Evolutionary conservation across 176 grass and related monocot genomes (phyloP).

Genomic region (Aegilops speltoides): DNA sequence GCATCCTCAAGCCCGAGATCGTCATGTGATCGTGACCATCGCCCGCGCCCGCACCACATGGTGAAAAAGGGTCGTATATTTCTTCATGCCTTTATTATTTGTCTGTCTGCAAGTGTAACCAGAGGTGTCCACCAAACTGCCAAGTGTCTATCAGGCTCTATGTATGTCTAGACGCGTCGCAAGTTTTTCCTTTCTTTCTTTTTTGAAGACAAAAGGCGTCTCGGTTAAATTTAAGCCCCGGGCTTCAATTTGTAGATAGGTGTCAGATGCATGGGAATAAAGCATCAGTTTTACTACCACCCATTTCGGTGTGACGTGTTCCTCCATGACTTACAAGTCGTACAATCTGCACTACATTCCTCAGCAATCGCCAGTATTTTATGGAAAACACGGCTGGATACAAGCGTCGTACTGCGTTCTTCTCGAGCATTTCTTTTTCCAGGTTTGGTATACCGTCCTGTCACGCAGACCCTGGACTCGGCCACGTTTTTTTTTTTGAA

Average conservation of each 20-base stretch:
- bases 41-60: not conserved
- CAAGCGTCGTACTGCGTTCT: not conserved
- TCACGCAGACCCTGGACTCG: not conserved
- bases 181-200: not conserved
- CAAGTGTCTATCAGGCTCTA: not conserved
- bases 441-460: conserved; percentile 2
- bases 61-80: too few relatives aligned
- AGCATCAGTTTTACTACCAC: not conserved
- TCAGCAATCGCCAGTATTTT: not conserved
- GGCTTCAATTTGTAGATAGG: conserved; percentile 33
- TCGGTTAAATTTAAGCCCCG: not conserved
- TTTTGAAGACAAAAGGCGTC: conserved; percentile 6
- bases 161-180: conserved; percentile 2
- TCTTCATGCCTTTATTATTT: conserved; percentile 41
- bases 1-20: conserved; percentile 86
- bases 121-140: not conserved
- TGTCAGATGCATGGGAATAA: not conserved
- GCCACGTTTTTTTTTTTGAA: not conserved
- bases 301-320: not conserved
- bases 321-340: not conserved
- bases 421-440: not conserved
- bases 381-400: not conserved
- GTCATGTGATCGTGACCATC: conserved; percentile 55
- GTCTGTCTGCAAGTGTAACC: conserved; percentile 44
- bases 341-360: not conserved